Evolutionary conservation across 768 basidiomycete genomes (phyloP).

Genomic region (Lactarius indigo): DNA sequence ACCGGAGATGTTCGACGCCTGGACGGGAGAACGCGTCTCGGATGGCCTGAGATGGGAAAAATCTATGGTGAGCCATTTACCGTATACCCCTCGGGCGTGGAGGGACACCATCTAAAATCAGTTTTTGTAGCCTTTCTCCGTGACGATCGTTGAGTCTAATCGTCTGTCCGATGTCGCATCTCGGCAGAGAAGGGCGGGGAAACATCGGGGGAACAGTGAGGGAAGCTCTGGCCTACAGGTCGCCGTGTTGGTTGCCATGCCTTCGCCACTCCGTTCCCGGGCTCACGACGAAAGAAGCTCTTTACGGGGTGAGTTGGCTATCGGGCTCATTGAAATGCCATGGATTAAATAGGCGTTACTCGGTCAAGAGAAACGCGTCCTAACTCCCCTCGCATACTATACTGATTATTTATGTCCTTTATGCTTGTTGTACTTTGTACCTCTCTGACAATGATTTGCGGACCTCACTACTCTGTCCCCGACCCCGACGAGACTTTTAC

Average conservation of each 20-base stretch:
- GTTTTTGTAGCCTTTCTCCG: constrained; percentile 15
- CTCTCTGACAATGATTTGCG: background rate
- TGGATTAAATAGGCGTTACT: constrained; percentile 5
- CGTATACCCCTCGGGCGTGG: background rate
- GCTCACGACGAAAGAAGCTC: background rate
- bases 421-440: background rate
- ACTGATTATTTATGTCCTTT: background rate
- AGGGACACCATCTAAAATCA: too few relatives aligned
- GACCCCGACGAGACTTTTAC: background rate
- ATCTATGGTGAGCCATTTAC: constrained; percentile 10
- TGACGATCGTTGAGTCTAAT: background rate
- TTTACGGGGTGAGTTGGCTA: constrained; percentile 10
- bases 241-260: constrained; percentile 25
- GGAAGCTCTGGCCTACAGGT: constrained; percentile 1
- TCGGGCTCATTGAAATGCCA: constrained; percentile 17
- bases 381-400: background rate
- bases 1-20: constrained; percentile 22
- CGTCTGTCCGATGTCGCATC: background rate
- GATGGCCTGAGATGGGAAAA: constrained; percentile 10
- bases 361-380: background rate
- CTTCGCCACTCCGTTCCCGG: constrained; percentile 6
- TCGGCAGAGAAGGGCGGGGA: background rate
- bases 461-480: background rate
- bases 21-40: background rate
- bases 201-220: background rate